Percentiles rank a stretch among this genome's conserved stretches.
phyloP scores from a whole-genome alignment of 305 asterid genomes.

The Plantago coronopus region DNA sequence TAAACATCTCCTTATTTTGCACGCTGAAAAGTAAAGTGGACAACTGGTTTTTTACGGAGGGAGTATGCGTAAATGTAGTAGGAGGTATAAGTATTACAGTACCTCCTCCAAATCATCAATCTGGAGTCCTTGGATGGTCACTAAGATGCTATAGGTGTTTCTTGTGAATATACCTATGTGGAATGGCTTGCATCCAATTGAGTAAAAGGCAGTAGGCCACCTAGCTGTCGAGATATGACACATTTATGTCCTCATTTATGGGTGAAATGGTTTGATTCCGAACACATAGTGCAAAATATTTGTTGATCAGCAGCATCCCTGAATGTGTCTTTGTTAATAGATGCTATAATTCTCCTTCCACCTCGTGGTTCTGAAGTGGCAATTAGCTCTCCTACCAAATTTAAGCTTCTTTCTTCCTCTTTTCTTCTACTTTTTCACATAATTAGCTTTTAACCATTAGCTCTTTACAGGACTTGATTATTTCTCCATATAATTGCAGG shows the following conservation, averaged over 20 bases:
- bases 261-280: no score
- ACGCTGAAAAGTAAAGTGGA: no score
- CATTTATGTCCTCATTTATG: no score
- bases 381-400: not conserved
- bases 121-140: slow-evolving; percentile 4
- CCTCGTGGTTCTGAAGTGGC: not conserved
- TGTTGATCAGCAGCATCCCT: not conserved
- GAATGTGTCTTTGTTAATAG: slow-evolving; percentile 3
- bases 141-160: not conserved
- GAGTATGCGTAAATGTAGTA: no score
- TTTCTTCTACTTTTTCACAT: not conserved
- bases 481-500: slow-evolving; percentile 43
- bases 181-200: slow-evolving; percentile 6
- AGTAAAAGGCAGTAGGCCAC: not conserved
- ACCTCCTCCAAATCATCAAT: slow-evolving; percentile 13
- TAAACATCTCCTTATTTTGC: no score
- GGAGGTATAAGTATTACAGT: not conserved
- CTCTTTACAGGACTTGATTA: slow-evolving; percentile 8
- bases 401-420: not conserved
- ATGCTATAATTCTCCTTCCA: slow-evolving; percentile 2
- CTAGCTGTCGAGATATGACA: not conserved
- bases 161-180: not conserved
- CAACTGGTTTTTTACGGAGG: no score
- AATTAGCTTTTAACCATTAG: slow-evolving; percentile 14
- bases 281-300: no score